A percentile compares a stretch with the other conserved stretches of the same genome.
phyloP scores from a whole-genome alignment of 371 early-diverging fungal species.

The Catenaria anguillulae region DNA sequence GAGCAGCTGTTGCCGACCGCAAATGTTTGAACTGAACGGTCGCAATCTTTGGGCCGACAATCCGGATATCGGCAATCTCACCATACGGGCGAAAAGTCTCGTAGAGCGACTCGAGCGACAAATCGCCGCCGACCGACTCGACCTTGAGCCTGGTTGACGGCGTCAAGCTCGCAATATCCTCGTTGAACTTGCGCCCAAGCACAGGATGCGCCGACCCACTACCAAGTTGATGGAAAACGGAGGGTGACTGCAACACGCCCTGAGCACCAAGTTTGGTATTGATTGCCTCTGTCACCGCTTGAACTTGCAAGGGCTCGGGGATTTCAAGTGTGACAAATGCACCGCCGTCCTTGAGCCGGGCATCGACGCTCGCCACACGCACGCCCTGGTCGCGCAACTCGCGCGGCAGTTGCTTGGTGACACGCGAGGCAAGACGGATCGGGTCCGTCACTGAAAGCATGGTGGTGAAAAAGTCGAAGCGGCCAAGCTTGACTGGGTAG shows the following conservation, averaged over 20 bases:
- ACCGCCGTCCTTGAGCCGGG: slow-evolving; percentile 23
- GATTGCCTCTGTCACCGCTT: neutral
- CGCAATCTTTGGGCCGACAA: slow-evolving; percentile 54
- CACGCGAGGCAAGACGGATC: slow-evolving; percentile 14
- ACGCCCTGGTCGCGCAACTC: slow-evolving; percentile 21
- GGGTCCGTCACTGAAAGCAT: slow-evolving; percentile 15
- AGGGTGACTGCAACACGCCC: neutral
- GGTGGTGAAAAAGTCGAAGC: slow-evolving; percentile 20
- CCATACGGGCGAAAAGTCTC: slow-evolving; percentile 63
- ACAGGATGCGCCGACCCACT: neutral
- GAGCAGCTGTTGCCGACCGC: slow-evolving; percentile 70
- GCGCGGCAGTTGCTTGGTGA: slow-evolving; percentile 23
- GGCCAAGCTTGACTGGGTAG: slow-evolving; percentile 24
- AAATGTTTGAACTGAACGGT: slow-evolving; percentile 55
- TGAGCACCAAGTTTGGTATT: neutral
- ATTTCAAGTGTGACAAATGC: slow-evolving; percentile 8
- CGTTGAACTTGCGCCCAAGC: neutral
- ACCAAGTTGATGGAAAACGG: neutral
- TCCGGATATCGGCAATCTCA: slow-evolving; percentile 55
- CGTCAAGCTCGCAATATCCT: neutral
- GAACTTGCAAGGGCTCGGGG: neutral
- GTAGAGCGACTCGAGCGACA: slow-evolving; percentile 20
- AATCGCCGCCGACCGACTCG: neutral
- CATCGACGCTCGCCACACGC: slow-evolving; percentile 22
- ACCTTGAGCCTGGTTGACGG: neutral